Base-by-base conservation (phyloP, 176 grass and related monocot genomes). In the Aegilops speltoides region DNA sequence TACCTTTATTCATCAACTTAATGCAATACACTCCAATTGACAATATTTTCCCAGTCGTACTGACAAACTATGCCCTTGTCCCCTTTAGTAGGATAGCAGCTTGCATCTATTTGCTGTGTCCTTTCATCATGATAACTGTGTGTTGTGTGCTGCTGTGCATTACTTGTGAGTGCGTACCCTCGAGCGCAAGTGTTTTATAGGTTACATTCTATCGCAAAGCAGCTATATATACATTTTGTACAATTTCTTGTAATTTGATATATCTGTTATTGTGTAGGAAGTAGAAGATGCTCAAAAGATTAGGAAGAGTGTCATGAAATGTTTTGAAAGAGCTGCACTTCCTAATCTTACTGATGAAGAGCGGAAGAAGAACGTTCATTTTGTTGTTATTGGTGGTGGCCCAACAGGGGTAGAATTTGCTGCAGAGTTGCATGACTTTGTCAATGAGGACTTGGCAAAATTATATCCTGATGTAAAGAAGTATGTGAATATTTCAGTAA, bases 371-470 rank as follows among this genome's bases (percentile, higher is more conserved):
- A 90, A 88, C 81, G 93, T 98, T 86, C 96, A 98, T 88, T 98
- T 98, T 65, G 92, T 98, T 50, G 63, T 98, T 86, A 88, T 98
- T 88, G 96, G 96, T 79, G 96, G 93, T 72, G 96, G 96, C 78
- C 96, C 96, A 54, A 98, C 96, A 37, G 96, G 96, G 28, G 96
- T 98, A 68, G 96, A 98, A 90, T 98, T 98, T 94, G 93, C 96
- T 76, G 96, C 96, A 80, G 93, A 98, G 90, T 89, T 98, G 82
- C 93, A 98, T 79, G 93, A 98, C 82, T 98, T 98, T 86, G 90
- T 98, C 74, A 85, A 91, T 40, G 96, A 94, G 64, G 96, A 96
- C 86, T 81, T 98, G 73, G 74, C 88, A 41, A 95, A 98, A 23
- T 80, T 98, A 59, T 98, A 98, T 83, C 96, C 93, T 88, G 88